Evolutionary conservation across 1,284 basidiomycete species (phyloP).

Genomic region (Pyrrhoderma lamaoense): DNA sequence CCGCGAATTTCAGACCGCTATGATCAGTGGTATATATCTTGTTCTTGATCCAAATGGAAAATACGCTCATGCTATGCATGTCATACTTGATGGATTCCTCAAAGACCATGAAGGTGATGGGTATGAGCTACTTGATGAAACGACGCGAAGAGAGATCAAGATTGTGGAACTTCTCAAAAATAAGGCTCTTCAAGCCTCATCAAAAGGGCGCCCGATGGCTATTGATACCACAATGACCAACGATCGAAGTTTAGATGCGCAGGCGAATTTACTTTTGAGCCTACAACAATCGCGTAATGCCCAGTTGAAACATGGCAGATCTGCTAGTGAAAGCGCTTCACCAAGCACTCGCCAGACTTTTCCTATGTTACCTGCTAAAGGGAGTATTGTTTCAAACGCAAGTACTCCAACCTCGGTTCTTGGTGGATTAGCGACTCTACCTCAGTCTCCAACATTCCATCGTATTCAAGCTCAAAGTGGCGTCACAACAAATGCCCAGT

Average conservation of each 20-base stretch:
- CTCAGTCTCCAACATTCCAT: constrained; percentile 49
- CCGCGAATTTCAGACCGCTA: constrained; percentile 77
- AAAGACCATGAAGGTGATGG: constrained; percentile 59
- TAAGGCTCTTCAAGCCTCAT: constrained; percentile 49
- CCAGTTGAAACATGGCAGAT: constrained; percentile 29
- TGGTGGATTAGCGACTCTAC: constrained; percentile 3
- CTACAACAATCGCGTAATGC: constrained; percentile 35
- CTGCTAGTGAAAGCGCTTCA: constrained; percentile 22
- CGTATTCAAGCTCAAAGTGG: constrained; percentile 47
- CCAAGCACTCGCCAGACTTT: constrained; percentile 4
- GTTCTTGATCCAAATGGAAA: constrained; percentile 67
- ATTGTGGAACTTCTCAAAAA: constrained; percentile 73
- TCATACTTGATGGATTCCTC: constrained; percentile 71
- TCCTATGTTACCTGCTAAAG: neutral
- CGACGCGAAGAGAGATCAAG: constrained; percentile 69
- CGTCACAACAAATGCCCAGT: constrained; percentile 33
- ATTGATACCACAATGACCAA: constrained; percentile 17
- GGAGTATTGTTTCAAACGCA: neutral
- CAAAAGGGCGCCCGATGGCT: constrained; percentile 12
- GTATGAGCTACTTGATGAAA: constrained; percentile 60
- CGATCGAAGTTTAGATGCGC: constrained; percentile 25
- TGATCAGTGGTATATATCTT: constrained; percentile 81
- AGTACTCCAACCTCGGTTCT: constrained; percentile 8
- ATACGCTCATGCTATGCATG: constrained; percentile 62
- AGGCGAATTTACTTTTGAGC: constrained; percentile 41